Evolutionary conservation across 2,329 filamentous ascomycete genomes (phyloP).

Genomic region (Colletotrichum tropicicola): DNA sequence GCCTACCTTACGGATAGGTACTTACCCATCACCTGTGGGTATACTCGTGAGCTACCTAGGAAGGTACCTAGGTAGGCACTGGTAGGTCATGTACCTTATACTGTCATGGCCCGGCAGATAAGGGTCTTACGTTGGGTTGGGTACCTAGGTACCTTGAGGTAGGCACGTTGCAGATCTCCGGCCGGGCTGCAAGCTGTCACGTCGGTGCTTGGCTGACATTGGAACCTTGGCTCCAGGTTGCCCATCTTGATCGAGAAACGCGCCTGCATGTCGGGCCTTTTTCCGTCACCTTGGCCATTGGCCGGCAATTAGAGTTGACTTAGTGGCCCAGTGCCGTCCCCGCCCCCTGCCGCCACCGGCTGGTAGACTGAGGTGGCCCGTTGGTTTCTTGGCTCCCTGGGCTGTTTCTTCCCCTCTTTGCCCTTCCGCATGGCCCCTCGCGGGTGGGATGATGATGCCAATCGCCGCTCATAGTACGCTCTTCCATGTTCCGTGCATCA

Average conservation of each 20-base stretch:
- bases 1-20: no score
- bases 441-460: neutral
- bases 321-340: constrained; percentile 1
- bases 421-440: neutral
- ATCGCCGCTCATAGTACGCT: neutral
- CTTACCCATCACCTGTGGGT: no score
- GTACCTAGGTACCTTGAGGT: no score
- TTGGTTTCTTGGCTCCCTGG: constrained; percentile 6
- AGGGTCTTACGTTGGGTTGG: no score
- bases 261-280: neutral
- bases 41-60: no score
- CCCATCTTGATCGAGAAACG: neutral
- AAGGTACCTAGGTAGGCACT: no score
- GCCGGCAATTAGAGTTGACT: constrained; percentile 7
- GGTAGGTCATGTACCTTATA: no score
- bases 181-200: neutral
- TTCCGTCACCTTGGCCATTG: neutral
- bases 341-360: constrained; percentile 17
- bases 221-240: neutral
- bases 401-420: constrained; percentile 6
- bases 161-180: neutral
- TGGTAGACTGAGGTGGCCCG: neutral
- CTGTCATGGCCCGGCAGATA: no score
- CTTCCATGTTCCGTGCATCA: neutral
- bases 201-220: neutral